Conservation (phyloP, 1,284 basidiomycete species). For the Cryptococcus hybrid region DNA sequence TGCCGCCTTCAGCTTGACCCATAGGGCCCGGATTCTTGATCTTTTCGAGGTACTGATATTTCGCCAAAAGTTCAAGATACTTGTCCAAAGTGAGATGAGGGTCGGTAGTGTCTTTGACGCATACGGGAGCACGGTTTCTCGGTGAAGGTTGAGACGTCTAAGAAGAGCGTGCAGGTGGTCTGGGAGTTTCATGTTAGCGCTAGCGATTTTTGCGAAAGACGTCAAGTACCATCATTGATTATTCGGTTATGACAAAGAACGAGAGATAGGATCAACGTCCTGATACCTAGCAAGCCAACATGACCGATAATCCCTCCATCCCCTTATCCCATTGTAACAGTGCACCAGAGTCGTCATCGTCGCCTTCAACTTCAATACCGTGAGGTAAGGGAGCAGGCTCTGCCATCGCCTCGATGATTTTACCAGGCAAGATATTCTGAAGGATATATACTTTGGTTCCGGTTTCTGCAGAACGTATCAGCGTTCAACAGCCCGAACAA, state of each 20-base stretch:
- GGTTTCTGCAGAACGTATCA: constrained; percentile 8
- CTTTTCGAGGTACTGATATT: constrained; percentile 46
- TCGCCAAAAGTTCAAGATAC: constrained; percentile 41
- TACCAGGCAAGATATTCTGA: constrained; percentile 33
- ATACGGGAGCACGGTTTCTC: constrained; percentile 40
- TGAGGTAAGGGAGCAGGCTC: constrained; percentile 27
- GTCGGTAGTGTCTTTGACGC: constrained; percentile 25
- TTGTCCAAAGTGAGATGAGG: constrained; percentile 36
- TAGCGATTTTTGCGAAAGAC: not conserved
- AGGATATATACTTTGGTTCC: constrained; percentile 36
- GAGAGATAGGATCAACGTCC: constrained; percentile 45
- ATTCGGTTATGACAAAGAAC: constrained; percentile 36
- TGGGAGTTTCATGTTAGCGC: constrained; percentile 3
- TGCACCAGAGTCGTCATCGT: constrained; percentile 39
- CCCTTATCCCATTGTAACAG: constrained; percentile 43
- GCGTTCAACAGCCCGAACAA: not conserved
- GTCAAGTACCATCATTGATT: constrained; percentile 38
- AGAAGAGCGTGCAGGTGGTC: constrained; percentile 34
- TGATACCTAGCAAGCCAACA: constrained; percentile 41
- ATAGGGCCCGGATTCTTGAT: constrained; percentile 18
- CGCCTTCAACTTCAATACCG: constrained; percentile 10
- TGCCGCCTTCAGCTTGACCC: constrained; percentile 10
- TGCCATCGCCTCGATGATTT: constrained; percentile 29
- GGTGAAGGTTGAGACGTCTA: constrained; percentile 34
- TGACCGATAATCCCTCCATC: constrained; percentile 36